Conservation (phyloP, 805 yeast species). For the Candida chauliodis region DNA sequence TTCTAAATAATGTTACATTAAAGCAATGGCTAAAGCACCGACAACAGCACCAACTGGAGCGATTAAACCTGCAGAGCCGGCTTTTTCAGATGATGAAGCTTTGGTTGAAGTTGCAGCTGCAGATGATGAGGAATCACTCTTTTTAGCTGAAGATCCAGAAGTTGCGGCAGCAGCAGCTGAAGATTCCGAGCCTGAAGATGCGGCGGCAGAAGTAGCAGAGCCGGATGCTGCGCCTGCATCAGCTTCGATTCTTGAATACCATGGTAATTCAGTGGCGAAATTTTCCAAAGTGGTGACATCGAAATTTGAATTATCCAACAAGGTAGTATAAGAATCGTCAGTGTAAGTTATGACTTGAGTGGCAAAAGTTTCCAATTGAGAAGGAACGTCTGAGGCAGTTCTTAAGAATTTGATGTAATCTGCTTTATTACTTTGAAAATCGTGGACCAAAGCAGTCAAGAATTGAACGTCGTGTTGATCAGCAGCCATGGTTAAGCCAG, state of each 20-base stretch:
- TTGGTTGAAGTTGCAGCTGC: slow-evolving; percentile 5
- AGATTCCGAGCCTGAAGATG: not conserved
- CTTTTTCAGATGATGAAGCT: slow-evolving; percentile 3
- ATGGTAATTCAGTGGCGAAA: slow-evolving; percentile 36
- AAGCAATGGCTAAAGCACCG: slow-evolving; percentile 33
- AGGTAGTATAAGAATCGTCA: slow-evolving; percentile 37
- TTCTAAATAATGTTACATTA: slow-evolving; percentile 20
- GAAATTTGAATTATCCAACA: slow-evolving; percentile 23
- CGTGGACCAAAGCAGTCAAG: slow-evolving; percentile 35
- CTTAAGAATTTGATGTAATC: slow-evolving; percentile 24
- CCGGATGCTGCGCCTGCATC: slow-evolving; percentile 9
- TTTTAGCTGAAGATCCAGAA: not conserved
- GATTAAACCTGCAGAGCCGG: slow-evolving; percentile 6
- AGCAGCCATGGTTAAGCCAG: slow-evolving; percentile 20
- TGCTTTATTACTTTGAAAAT: slow-evolving; percentile 21
- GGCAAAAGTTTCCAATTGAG: slow-evolving; percentile 26
- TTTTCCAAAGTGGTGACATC: slow-evolving; percentile 21
- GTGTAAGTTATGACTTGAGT: slow-evolving; percentile 26
- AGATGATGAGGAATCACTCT: slow-evolving; percentile 6
- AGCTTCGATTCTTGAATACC: slow-evolving; percentile 28
- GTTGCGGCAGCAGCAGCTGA: not conserved
- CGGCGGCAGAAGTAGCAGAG: not conserved
- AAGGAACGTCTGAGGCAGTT: slow-evolving; percentile 27
- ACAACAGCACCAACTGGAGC: slow-evolving; percentile 27
- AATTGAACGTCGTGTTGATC: slow-evolving; percentile 22